Evolutionary conservation across 2,329 filamentous ascomycete species (phyloP), one percentile per base, ranked within the genome.

Genomic region (Penicillium concentricum): DNA sequence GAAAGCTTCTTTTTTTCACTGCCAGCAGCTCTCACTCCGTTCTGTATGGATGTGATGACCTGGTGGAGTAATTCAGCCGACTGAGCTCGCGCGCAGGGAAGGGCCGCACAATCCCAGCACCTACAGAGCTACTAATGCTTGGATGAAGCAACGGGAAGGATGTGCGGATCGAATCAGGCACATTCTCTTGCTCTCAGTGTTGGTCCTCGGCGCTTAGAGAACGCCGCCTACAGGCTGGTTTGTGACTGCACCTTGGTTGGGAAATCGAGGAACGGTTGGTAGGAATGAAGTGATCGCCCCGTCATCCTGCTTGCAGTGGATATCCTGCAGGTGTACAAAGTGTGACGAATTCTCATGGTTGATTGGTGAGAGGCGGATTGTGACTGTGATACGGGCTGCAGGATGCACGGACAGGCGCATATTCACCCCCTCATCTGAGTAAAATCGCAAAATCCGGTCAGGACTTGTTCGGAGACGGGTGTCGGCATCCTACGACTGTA

Each of bases 331-430:
- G 41, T 24, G 60, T 59, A 60, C 63, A 50, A 45, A 59, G 61
- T 59, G 65, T 65, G 67, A 69, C 54, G 57, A 52, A 51, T 34
- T 44, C 53, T 38, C 56, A 51, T 47, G 44, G 50, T 59, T 61
- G 64, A 67, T 61, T 69, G 66, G 65, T 57, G 62, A 61, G 54
- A 12, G 47, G 54, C 37, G 38, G 57, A 55, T 39, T 68, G 70
- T 72, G 70, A 73, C 51, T 72, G 70, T 73, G 71, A 73, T 62
- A 50, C 37, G 41, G 5, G 32, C 58, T 72, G 70, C 70, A 72
- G 45, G 18, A 50, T 62, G 61, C 59, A 66, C 60, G 63, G 62
- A 63, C 61, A 61, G 61, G 61, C 61, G 20, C 32, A 37, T 18
- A 16, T 38, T 28, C 22, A 49, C 38, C 54, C 54, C 54, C 54